These are phyloP conservation scores for Podospora pseudocomata DNA, from an alignment of 495 filamentous ascomycete genomes.

Conservation along the genomic window DNA sequence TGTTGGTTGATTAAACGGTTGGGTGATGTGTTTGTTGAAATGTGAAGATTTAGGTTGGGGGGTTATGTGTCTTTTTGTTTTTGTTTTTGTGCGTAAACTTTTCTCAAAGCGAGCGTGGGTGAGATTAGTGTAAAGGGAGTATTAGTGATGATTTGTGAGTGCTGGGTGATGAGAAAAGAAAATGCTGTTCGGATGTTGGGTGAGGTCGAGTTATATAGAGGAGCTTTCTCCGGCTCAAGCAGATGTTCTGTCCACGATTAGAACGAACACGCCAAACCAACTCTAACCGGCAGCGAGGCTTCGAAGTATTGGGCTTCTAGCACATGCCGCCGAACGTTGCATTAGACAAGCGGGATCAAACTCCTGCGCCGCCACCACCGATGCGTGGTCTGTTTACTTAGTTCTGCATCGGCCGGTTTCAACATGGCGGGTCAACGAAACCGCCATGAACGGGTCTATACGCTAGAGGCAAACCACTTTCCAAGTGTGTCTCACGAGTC, in stretches of 20 bases:
- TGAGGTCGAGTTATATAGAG: conserved; percentile 11
- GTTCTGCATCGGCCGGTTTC: not conserved
- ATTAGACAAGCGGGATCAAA: not conserved
- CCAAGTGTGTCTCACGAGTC: not conserved
- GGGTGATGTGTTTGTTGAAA: not conserved
- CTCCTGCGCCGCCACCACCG: not conserved
- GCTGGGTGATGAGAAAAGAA: conserved; percentile 10
- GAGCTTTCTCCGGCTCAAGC: not conserved
- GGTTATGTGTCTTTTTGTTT: not conserved
- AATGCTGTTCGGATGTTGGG: not conserved
- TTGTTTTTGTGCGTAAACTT: not conserved
- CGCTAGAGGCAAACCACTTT: not conserved
- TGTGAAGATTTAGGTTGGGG: not conserved
- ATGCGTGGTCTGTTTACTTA: not conserved
- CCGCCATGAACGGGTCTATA: not conserved
- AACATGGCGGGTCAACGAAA: not conserved
- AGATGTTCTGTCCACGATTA: not conserved
- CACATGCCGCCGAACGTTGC: not conserved
- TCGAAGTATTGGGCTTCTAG: not conserved
- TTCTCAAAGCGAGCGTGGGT: conserved; percentile 9
- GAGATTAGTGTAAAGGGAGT: not conserved
- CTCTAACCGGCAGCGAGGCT: not conserved
- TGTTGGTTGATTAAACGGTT: conserved; percentile 6
- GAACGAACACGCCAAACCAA: not conserved
- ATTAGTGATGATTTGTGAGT: conserved; percentile 6